phyloP scores from a whole-genome alignment of 2,329 filamentous ascomycete genomes.

The Paradendryphiella salina region DNA sequence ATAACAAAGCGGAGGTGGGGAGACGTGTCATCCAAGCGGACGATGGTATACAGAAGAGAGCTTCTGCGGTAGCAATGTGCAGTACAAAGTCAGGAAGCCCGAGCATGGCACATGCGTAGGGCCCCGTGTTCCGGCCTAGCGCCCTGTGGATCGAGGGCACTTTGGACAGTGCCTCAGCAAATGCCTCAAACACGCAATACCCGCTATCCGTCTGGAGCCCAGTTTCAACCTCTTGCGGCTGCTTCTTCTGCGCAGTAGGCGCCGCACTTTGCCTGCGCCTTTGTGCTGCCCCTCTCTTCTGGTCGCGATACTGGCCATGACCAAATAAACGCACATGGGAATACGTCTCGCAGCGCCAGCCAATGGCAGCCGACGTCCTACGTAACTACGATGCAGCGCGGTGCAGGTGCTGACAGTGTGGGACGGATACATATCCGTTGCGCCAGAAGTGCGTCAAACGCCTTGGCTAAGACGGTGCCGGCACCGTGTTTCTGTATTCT shows the following conservation, averaged over 20 bases:
- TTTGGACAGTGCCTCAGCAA: slow-evolving; percentile 22
- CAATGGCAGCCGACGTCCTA: slow-evolving; percentile 20
- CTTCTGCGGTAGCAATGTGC: slow-evolving; percentile 25
- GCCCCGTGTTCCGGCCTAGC: slow-evolving; percentile 27
- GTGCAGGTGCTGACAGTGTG: slow-evolving; percentile 12
- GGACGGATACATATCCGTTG: slow-evolving; percentile 23
- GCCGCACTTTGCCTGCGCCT: background rate
- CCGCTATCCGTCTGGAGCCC: background rate
- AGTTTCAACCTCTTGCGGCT: background rate
- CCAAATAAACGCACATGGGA: background rate
- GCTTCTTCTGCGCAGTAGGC: background rate
- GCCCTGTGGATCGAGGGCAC: slow-evolving; percentile 14
- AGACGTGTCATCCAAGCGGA: slow-evolving; percentile 40
- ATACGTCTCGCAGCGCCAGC: slow-evolving; percentile 4
- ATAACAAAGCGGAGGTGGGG: slow-evolving; percentile 21
- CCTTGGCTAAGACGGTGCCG: slow-evolving; percentile 8
- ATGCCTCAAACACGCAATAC: slow-evolving; percentile 27
- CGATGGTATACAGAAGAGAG: slow-evolving; percentile 24
- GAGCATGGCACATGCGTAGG: slow-evolving; percentile 19
- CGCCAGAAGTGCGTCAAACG: slow-evolving; percentile 3
- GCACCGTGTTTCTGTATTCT: background rate
- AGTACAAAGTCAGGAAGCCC: slow-evolving; percentile 22
- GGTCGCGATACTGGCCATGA: background rate
- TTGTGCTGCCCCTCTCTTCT: background rate
- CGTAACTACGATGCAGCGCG: slow-evolving; percentile 10